Evolutionary conservation across 192 early-diverging fungal species (phyloP).

Genomic region (Entomortierella lignicola): DNA sequence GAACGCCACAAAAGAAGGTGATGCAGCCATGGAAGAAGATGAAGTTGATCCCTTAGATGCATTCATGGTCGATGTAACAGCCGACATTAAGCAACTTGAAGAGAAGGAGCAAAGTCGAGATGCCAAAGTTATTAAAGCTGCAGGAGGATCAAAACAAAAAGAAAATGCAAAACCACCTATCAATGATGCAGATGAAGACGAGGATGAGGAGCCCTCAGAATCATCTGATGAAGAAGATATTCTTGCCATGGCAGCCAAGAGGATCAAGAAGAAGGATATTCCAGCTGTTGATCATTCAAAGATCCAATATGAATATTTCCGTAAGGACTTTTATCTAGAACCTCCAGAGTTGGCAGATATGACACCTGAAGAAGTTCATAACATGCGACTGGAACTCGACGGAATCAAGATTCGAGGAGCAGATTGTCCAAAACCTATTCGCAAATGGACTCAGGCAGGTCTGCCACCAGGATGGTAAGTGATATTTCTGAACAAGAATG

Average conservation of each 20-base stretch:
- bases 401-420: conserved; percentile 93
- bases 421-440: conserved; percentile 92
- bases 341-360: conserved; percentile 88
- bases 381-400: conserved; percentile 85
- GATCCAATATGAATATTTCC: conserved; percentile 88
- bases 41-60: conserved; percentile 83
- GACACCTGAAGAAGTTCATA: conserved; percentile 86
- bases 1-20: conserved; percentile 7
- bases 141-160: conserved; percentile 9
- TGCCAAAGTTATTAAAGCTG: conserved; percentile 32
- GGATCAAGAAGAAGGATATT: conserved; percentile 92
- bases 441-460: conserved; percentile 96
- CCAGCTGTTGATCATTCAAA: conserved; percentile 86
- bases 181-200: conserved; percentile 59
- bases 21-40: conserved; percentile 56
- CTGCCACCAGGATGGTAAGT: conserved; percentile 79
- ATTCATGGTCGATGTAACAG: conserved; percentile 87
- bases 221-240: conserved; percentile 77
- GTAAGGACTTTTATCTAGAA: conserved; percentile 96
- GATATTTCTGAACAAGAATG: background rate
- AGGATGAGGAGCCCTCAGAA: conserved; percentile 65
- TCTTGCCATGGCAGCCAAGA: conserved; percentile 83
- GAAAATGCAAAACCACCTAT: conserved; percentile 4
- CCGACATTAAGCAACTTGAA: conserved; percentile 76
- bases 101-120: conserved; percentile 65